Evolutionary conservation across 129 eudicot species (phyloP), one percentile per base, ranked within the genome.

Genomic region (Silybum marianum): DNA sequence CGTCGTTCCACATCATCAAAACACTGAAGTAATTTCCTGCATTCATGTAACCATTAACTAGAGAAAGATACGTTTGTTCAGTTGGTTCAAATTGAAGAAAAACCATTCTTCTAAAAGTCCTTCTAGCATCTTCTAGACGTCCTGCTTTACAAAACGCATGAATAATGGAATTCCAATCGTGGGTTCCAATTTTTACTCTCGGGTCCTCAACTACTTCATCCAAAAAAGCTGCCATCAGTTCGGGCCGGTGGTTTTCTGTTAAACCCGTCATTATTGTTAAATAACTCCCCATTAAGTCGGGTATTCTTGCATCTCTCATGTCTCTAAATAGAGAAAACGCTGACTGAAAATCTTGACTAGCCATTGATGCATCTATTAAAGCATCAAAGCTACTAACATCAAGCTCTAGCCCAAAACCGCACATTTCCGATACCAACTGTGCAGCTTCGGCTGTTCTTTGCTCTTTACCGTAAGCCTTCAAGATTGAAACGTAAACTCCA

Each of bases 201-300:
- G 97, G 99, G 78, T 95, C 99, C 76, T 91, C 94, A 78, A 90
- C 99, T 75, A 92, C 87, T 81, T 95, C 99, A 51, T 95, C 99
- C 77, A 95, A 86, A 78, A 95, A 91, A 0, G 97, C 90, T 13
- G 98, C 99, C 99, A 95, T 92, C 28, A 95, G 90, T 80, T 95
- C 99, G 12, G 99, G 99, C 6, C 99, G 85, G 78, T 92, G 93
- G 82, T 89, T 89, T 83, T 95, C 99, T 5, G 97, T 95, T 78
- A 95, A 85, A 63, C 97, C 96, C 10, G 99, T 95, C 97, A 95
- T 95, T 85, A 95, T 95, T 19, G 98, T 89, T 72, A 95, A 72
- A 81, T 95, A 95, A 79, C 99, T 92, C 18, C 90, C 88, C 85
- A 84, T 88, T 83, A 95, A 80, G 2, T 92, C 95, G 12, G 86